These are phyloP conservation scores for Colletotrichum tabaci DNA, from an alignment of 2,329 filamentous ascomycete species.

Conservation along the genomic window DNA sequence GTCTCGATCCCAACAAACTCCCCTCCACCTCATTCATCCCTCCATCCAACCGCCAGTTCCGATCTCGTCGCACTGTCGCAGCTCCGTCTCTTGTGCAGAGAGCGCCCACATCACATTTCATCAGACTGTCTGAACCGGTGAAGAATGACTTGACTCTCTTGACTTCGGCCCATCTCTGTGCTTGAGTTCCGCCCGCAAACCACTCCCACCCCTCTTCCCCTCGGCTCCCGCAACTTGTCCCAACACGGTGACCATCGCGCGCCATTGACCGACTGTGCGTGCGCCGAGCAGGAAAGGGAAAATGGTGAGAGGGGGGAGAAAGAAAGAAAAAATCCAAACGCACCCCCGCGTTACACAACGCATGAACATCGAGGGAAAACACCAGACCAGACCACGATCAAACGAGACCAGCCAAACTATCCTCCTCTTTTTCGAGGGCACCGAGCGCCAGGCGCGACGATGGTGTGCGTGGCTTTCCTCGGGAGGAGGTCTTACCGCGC, in stretches of 20 bases:
- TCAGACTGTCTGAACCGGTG: neutral
- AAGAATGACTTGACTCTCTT: neutral
- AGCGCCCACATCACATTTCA: neutral
- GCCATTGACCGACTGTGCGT: neutral
- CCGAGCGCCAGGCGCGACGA: neutral
- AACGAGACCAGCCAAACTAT: conserved; percentile 26
- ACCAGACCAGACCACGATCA: conserved; percentile 35
- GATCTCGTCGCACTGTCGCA: neutral
- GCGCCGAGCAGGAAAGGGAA: neutral
- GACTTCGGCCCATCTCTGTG: conserved; percentile 27
- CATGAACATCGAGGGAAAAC: conserved; percentile 7
- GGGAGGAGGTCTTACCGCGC: conserved; percentile 22
- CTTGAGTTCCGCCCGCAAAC: conserved; percentile 17
- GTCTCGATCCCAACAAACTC: neutral
- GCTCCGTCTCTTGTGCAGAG: conserved; percentile 5
- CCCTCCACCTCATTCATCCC: conserved; percentile 2
- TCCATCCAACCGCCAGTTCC: neutral
- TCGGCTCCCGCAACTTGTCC: conserved; percentile 19
- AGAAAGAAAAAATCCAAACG: too few species aligned
- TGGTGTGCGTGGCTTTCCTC: conserved; percentile 1
- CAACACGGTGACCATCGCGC: conserved; percentile 38
- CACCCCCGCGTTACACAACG: neutral
- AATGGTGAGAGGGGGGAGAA: neutral
- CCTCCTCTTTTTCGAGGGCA: neutral
- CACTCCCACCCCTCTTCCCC: too few species aligned